Evolutionary conservation across 2,329 filamentous ascomycete genomes (phyloP), one percentile per base, ranked within the genome.

Genomic region (Botrytis byssoidea): DNA sequence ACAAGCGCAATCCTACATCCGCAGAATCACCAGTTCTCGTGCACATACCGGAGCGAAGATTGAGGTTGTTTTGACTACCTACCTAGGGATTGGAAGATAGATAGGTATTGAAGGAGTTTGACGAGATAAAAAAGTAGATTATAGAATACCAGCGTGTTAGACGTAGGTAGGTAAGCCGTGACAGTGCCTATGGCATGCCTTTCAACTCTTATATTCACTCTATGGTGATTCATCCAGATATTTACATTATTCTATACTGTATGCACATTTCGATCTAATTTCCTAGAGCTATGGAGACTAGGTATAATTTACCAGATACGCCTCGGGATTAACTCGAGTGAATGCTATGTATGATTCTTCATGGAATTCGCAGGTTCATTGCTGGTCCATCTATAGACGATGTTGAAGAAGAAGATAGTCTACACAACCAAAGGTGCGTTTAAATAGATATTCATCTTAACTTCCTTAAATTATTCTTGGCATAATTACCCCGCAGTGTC

Each of bases 181-280:
- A n/a, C 5, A 1, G 1, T 51, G 2, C n/a, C 25, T n/a, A 7
- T 4, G 2, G 37, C 37, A 40, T 40, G 37, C 2, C 2, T 14
- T 14, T n/a, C 0, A 51, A n/a, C 5, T 7, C 10, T 51, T n/a
- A 5, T 22, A 57, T 57, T 57, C 51, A 57, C n/a, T 29, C 14
- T 6, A 3, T 29, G 51, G 3, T 9, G 5, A 29, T 32, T 10
- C 29, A 29, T 55, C 14, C 14, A 8, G 2, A 55, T 29, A 18
- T 4, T 18, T 42, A 5, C 2, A 5, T 29, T 55, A 1, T 0
- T 7, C 3, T 12, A 16, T 2, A 12, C 18, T 3, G 12, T n/a
- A 20, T 51, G n/a, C 16, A 8, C 8, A 64, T 64, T 12, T 64
- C 0, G 4, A 5, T n/a, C 20, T 44, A 64, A 64, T 64, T 64